Conservation (phyloP, 495 filamentous ascomycete species). For the Penicillium atrosanguineum region DNA sequence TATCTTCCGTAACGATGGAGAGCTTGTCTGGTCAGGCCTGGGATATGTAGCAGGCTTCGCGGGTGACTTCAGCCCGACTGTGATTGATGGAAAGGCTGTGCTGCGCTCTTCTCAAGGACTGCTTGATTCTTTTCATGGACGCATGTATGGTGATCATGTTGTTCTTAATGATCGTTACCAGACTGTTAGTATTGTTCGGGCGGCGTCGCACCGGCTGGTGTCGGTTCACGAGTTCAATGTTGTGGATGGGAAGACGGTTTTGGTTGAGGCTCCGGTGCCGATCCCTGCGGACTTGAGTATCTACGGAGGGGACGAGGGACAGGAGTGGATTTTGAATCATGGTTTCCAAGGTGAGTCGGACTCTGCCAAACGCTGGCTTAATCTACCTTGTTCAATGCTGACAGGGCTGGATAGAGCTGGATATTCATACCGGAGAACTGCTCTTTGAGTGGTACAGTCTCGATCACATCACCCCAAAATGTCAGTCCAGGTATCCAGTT, state of each 20-base stretch:
- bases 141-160: slow-evolving; percentile 43
- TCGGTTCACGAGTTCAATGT: slow-evolving; percentile 51
- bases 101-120: slow-evolving; percentile 50
- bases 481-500: slow-evolving; percentile 9
- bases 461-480: slow-evolving; percentile 33
- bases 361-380: too few species aligned
- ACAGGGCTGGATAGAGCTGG: slow-evolving; percentile 17
- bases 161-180: slow-evolving; percentile 48
- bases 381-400: slow-evolving; percentile 2
- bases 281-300: slow-evolving; percentile 19
- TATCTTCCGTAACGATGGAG: slow-evolving; percentile 50
- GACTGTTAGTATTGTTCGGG: slow-evolving; percentile 40
- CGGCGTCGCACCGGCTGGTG: slow-evolving; percentile 42
- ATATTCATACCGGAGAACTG: slow-evolving; percentile 31
- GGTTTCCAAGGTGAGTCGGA: background rate
- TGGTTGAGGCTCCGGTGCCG: slow-evolving; percentile 32
- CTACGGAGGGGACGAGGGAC: slow-evolving; percentile 28
- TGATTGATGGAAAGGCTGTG: slow-evolving; percentile 41
- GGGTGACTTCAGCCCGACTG: slow-evolving; percentile 32
- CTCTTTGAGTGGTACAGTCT: slow-evolving; percentile 36
- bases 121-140: slow-evolving; percentile 43
- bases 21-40: slow-evolving; percentile 52
- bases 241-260: slow-evolving; percentile 27
- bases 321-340: background rate
- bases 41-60: slow-evolving; percentile 46